Conservation (phyloP, 768 basidiomycete species). For the Termitomyces sp. region DNA sequence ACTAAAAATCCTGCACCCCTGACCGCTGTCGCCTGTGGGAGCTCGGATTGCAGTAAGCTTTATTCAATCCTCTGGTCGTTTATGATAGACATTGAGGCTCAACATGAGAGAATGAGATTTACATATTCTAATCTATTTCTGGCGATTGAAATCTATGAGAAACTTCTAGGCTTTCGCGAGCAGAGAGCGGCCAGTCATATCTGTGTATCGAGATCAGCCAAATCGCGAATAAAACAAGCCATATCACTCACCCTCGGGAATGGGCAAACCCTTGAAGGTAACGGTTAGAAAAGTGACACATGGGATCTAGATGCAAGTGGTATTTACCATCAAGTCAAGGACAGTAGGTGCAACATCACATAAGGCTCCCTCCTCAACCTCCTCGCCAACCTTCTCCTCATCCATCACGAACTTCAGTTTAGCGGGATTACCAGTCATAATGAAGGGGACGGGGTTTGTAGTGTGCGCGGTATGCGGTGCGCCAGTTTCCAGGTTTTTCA, state of each 20-base stretch:
- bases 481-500: conserved; percentile 78
- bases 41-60: too few relatives aligned
- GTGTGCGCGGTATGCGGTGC: conserved; percentile 91
- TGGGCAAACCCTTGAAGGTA: conserved; percentile 40
- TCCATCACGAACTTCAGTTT: conserved; percentile 49
- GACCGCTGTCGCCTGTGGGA: too few relatives aligned
- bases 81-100: too few relatives aligned
- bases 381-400: conserved; percentile 37
- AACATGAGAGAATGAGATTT: too few relatives aligned
- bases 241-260: conserved; percentile 58
- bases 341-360: conserved; percentile 91
- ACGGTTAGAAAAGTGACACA: background rate
- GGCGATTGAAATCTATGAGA: background rate
- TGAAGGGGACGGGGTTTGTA: conserved; percentile 87
- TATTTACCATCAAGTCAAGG: conserved; percentile 51
- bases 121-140: background rate
- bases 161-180: conserved; percentile 22
- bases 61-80: too few relatives aligned
- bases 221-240: background rate
- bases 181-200: conserved; percentile 58
- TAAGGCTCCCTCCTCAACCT: conserved; percentile 63
- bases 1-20: too few relatives aligned
- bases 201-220: conserved; percentile 18
- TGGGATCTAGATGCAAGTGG: background rate
- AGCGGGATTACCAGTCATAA: conserved; percentile 65